These are phyloP conservation scores for Corylus heterophylla DNA, from an alignment of 306 rosid genomes.

Conservation along the genomic window DNA sequence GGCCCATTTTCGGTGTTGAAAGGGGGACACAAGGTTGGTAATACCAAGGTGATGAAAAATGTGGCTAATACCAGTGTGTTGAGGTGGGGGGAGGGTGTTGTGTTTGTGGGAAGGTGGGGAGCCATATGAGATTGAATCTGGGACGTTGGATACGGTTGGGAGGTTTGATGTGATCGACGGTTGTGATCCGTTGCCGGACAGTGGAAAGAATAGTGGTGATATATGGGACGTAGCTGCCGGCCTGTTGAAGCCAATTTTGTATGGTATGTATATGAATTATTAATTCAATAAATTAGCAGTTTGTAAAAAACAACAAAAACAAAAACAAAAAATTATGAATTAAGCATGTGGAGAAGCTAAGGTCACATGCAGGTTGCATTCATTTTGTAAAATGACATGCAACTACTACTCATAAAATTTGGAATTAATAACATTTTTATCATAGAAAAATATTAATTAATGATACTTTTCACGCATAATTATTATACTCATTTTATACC, in stretches of 20 bases:
- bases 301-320: too few relatives aligned
- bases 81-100: constrained; percentile 66
- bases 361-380: not conserved
- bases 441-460: too few relatives aligned
- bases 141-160: constrained; percentile 67
- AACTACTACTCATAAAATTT: too few relatives aligned
- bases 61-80: constrained; percentile 93
- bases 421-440: too few relatives aligned
- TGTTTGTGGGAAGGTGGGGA: constrained; percentile 98
- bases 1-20: constrained; percentile 92
- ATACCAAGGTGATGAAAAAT: constrained; percentile 95
- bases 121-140: constrained; percentile 75
- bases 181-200: constrained; percentile 17
- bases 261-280: constrained; percentile 38
- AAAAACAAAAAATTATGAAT: not conserved
- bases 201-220: constrained; percentile 17
- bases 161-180: constrained; percentile 36
- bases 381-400: not conserved
- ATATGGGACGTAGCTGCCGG: constrained; percentile 65
- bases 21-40: constrained; percentile 80
- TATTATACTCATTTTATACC: too few relatives aligned
- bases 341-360: not conserved
- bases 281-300: not conserved
- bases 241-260: constrained; percentile 70
- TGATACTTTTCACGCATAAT: too few relatives aligned